Percentiles rank a stretch among this genome's conserved stretches.
Evolutionary conservation across 768 basidiomycete species (phyloP).

Genomic region (Neoboletus subvelutipes): DNA sequence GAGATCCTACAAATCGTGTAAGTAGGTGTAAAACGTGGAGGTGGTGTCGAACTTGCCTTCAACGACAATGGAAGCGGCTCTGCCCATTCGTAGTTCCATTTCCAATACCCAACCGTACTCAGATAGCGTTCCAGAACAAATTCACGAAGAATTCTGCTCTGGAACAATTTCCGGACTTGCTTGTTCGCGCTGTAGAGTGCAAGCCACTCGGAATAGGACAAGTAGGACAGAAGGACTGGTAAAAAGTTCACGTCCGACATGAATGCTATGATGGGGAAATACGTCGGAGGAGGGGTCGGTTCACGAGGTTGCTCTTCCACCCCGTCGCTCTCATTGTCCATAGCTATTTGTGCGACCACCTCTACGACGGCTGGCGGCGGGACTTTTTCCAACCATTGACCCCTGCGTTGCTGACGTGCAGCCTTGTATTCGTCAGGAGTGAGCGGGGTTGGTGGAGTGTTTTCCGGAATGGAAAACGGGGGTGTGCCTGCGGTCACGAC

Average conservation of each 20-base stretch:
- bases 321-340: conserved; percentile 11
- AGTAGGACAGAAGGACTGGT: conserved; percentile 49
- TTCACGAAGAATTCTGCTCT: conserved; percentile 55
- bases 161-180: conserved; percentile 50
- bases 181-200: conserved; percentile 57
- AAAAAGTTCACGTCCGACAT: conserved; percentile 55
- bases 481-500: neutral
- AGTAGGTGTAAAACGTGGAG: neutral
- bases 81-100: conserved; percentile 54
- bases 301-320: conserved; percentile 18
- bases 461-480: neutral
- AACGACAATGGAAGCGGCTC: conserved; percentile 67
- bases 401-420: conserved; percentile 42
- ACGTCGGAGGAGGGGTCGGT: conserved; percentile 26
- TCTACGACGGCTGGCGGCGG: conserved; percentile 37
- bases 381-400: conserved; percentile 40
- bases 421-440: conserved; percentile 40
- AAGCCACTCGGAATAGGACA: conserved; percentile 76
- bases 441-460: conserved; percentile 12
- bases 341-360: conserved; percentile 21
- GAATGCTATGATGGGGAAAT: conserved; percentile 57
- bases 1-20: conserved; percentile 54
- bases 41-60: conserved; percentile 43
- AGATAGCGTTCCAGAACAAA: conserved; percentile 68
- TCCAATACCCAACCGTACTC: conserved; percentile 65